Base-by-base conservation (phyloP, 345 rosid genomes). In the Hibiscus trionum region DNA sequence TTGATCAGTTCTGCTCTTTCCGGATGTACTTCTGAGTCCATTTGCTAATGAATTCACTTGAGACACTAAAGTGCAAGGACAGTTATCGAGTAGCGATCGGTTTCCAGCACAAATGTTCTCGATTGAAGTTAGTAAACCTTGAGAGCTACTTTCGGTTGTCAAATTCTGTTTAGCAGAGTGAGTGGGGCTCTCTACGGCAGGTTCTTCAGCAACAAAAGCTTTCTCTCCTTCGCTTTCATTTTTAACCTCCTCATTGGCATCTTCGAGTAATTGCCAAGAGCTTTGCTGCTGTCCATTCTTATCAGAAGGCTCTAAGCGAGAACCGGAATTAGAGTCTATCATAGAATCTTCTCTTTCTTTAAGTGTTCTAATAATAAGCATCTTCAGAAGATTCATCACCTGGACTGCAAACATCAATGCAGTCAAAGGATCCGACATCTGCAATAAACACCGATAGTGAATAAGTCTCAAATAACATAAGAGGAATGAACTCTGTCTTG, bases 351-450 rank as follows among this genome's bases (percentile, higher is more conserved):
- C 87, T 77, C 98, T 83, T 56, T 84, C 97, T 79, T 78, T 85
- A 62, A 96, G 84, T 3, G 87, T 89, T 80, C 81, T 88, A 4
- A 77, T 81, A 21, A 89, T 80, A 39, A 96, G 96, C 46, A 86
- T 89, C 83, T 86, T 91, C 26, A 96, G 96, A 84, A 96, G 87
- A 78, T 96, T 96, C 97, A 93, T 96, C 75, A 91, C 96, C 85
- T 91, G 94, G 73, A 96, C 98, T 5, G 95, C 98, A 75, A 88
- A 87, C 99, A 93, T 89, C 71, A 96, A 76, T 60, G 99, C 99
- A 2, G 98, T 96, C 72, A 96, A 80, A 27, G 98, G 99, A 86
- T 96, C 99, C 24, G 91, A 84, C 99, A 95, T 92, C 98, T 95
- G 89, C 84, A 75, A 74, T 66, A 69, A 62, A 60, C 76, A 76